Percentiles rank a stretch among this genome's conserved stretches.
phyloP scores from a whole-genome alignment of 2,329 filamentous ascomycete species.

The Samsoniella hepiali region DNA sequence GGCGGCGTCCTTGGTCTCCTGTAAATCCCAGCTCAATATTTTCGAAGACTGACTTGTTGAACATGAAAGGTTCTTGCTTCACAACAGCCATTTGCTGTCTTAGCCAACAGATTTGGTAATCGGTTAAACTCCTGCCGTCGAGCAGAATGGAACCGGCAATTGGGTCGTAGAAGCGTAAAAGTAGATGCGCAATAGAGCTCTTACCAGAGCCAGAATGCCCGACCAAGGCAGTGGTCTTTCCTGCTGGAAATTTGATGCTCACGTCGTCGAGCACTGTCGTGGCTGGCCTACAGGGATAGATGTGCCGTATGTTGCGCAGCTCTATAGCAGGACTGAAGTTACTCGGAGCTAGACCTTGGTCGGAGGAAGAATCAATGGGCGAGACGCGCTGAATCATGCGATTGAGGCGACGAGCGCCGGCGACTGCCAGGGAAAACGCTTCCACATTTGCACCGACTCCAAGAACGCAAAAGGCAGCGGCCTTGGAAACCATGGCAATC shows the following conservation, averaged over 20 bases:
- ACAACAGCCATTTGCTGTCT: conserved; percentile 46
- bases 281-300: conserved; percentile 50
- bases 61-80: conserved; percentile 46
- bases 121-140: conserved; percentile 35
- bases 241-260: conserved; percentile 36
- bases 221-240: conserved; percentile 49
- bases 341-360: neutral
- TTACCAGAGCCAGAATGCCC: conserved; percentile 52
- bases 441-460: conserved; percentile 24
- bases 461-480: conserved; percentile 16
- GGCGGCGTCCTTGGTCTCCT: conserved; percentile 29
- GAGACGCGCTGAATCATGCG: conserved; percentile 33
- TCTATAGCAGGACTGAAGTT: conserved; percentile 36
- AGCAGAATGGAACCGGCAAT: conserved; percentile 37
- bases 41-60: conserved; percentile 26
- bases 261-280: conserved; percentile 36
- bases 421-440: conserved; percentile 32
- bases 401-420: conserved; percentile 34
- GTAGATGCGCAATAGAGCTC: conserved; percentile 46
- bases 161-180: conserved; percentile 54
- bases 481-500: conserved; percentile 16
- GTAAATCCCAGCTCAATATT: conserved; percentile 31
- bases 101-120: conserved; percentile 44
- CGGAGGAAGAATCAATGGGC: conserved; percentile 32
- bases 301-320: conserved; percentile 42